Evolutionary conservation across 331 rosid genomes (phyloP).

Genomic region (Pyracantha coccinea): DNA sequence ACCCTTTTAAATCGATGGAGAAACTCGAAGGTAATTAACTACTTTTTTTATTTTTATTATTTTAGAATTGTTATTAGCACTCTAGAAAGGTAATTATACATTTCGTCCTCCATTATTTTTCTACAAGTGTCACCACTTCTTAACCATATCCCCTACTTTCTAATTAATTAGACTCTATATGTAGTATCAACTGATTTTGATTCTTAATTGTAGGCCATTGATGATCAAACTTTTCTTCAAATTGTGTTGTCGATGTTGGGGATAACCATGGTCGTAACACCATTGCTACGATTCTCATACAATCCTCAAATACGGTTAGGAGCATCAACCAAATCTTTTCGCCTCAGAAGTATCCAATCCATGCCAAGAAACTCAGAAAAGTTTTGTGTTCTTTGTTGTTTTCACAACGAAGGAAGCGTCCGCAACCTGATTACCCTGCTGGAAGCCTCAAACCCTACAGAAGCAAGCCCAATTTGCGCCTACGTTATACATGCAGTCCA

Average conservation of each 20-base stretch:
- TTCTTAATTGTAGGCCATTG: slow-evolving; percentile 7
- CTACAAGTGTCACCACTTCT: no score
- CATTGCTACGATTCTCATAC: slow-evolving; percentile 10
- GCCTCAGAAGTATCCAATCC: not conserved
- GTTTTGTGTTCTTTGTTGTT: slow-evolving; percentile 22
- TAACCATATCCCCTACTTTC: no score
- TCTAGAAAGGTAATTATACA: no score
- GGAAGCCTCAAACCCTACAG: slow-evolving; percentile 28
- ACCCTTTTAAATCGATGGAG: not conserved
- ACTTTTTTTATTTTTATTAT: no score
- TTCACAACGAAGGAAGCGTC: slow-evolving; percentile 32
- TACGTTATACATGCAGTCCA: slow-evolving; percentile 37
- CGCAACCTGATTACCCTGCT: slow-evolving; percentile 20
- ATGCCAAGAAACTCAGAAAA: slow-evolving; percentile 1
- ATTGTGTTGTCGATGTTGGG: slow-evolving; percentile 1
- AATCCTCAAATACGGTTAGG: slow-evolving; percentile 19
- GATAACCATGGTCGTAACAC: not conserved
- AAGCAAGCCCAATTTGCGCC: slow-evolving; percentile 26
- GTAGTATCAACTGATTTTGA: not conserved
- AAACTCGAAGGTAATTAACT: not conserved
- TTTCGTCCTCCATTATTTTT: no score
- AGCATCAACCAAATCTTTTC: not conserved
- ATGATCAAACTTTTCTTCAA: not conserved
- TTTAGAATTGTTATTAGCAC: no score
- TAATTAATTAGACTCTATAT: not conserved